phyloP scores from a whole-genome alignment of 768 basidiomycete genomes.

The Paxillus involutus region DNA sequence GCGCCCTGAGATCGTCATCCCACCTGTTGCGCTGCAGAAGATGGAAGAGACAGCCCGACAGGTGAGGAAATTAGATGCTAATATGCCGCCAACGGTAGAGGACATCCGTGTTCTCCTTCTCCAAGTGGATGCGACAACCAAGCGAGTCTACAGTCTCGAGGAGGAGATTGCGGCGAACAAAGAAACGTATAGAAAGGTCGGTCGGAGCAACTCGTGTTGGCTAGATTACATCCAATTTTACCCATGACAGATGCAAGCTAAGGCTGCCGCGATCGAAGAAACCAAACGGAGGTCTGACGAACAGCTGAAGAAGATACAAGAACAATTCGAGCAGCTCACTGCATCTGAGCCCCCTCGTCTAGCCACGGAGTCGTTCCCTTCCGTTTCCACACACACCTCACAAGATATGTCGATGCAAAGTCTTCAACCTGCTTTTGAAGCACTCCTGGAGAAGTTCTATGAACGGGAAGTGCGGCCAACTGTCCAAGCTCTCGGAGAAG shows the following conservation, averaged over 20 bases:
- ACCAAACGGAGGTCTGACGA: constrained; percentile 12
- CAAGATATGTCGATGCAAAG: constrained; percentile 17
- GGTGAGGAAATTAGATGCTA: constrained; percentile 19
- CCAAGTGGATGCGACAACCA: constrained; percentile 19
- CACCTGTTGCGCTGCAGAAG: constrained; percentile 9
- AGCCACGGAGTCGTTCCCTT: not conserved
- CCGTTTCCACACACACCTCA: not conserved
- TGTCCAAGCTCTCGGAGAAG: constrained; percentile 10
- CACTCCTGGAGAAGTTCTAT: constrained; percentile 21
- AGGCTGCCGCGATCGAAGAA: constrained; percentile 13
- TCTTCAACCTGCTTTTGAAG: constrained; percentile 19
- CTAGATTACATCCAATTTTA: constrained; percentile 1
- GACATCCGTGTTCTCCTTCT: constrained; percentile 26
- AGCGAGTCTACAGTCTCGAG: constrained; percentile 20
- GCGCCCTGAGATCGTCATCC: constrained; percentile 21
- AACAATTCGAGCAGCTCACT: constrained; percentile 16
- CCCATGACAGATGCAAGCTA: constrained; percentile 16
- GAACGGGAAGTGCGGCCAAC: constrained; percentile 20
- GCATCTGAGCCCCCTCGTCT: constrained; percentile 5
- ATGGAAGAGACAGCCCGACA: constrained; percentile 19
- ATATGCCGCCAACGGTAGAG: constrained; percentile 23
- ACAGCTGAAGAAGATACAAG: constrained; percentile 14
- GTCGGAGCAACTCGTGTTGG: not conserved
- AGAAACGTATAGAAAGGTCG: constrained; percentile 19
- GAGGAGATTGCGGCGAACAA: constrained; percentile 18